Evolutionary conservation across 1,284 basidiomycete genomes (phyloP).

Genomic region (Peniophora sp.): DNA sequence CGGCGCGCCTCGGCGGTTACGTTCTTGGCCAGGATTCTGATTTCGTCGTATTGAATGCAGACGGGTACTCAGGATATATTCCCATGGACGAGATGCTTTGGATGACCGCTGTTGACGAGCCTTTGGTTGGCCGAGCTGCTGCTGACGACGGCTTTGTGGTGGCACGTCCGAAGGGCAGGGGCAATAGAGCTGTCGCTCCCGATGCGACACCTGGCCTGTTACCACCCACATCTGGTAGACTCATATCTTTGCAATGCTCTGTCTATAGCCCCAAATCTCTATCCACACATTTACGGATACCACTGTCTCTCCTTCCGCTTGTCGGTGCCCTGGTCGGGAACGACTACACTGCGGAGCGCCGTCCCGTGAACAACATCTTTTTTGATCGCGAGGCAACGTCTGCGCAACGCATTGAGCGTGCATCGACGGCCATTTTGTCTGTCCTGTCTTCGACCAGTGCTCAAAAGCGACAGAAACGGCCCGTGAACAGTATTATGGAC

Average conservation of each 20-base stretch:
- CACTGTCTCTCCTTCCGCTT: slow-evolving; percentile 70
- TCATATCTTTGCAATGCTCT: slow-evolving; percentile 40
- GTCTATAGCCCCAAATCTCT: slow-evolving; percentile 60
- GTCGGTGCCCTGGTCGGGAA: slow-evolving; percentile 85
- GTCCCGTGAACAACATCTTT: slow-evolving; percentile 50
- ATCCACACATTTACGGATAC: slow-evolving; percentile 60
- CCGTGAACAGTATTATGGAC: slow-evolving; percentile 62
- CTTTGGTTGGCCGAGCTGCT: slow-evolving; percentile 20
- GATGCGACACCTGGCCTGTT: slow-evolving; percentile 31
- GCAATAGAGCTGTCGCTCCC: slow-evolving; percentile 17
- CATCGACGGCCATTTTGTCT: slow-evolving; percentile 43
- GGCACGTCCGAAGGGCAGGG: slow-evolving; percentile 36
- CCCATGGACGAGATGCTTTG: slow-evolving; percentile 78
- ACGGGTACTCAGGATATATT: slow-evolving; percentile 71
- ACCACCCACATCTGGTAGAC: slow-evolving; percentile 37
- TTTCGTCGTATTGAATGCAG: slow-evolving; percentile 70
- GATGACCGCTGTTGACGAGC: slow-evolving; percentile 33
- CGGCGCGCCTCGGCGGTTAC: slow-evolving; percentile 65
- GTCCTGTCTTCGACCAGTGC: slow-evolving; percentile 35
- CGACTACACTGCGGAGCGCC: slow-evolving; percentile 53
- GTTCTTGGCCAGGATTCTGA: slow-evolving; percentile 80
- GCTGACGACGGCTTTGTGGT: slow-evolving; percentile 55
- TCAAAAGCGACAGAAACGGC: slow-evolving; percentile 41
- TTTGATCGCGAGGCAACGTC: slow-evolving; percentile 53
- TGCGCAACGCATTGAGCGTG: slow-evolving; percentile 51